phyloP scores from a whole-genome alignment of 257 asterid species.

The Fraxinus anomala region DNA sequence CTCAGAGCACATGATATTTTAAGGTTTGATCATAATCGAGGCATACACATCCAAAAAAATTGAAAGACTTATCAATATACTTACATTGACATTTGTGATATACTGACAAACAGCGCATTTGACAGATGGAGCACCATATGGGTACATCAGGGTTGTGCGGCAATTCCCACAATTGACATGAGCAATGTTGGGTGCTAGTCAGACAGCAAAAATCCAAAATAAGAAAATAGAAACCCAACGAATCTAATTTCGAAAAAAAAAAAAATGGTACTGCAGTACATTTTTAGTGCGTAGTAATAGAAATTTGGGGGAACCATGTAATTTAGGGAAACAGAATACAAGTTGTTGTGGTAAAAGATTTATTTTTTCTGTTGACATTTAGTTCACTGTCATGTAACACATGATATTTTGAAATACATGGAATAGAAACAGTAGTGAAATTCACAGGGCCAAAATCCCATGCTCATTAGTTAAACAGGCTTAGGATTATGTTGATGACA shows the following conservation, averaged over 20 bases:
- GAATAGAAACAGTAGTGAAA: not conserved
- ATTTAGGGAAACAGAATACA: not conserved
- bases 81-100: constrained; percentile 58
- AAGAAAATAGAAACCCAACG: constrained; percentile 4
- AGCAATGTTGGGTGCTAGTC: constrained; percentile 46
- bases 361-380: not conserved
- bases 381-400: constrained; percentile 9
- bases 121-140: constrained; percentile 62
- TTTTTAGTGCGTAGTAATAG: constrained; percentile 10
- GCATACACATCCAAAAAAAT: constrained; percentile 10
- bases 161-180: constrained; percentile 65
- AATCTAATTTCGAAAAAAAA: constrained; percentile 6
- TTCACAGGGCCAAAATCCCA: not conserved
- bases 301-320: not conserved
- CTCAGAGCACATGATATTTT: not conserved
- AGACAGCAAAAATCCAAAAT: constrained; percentile 25
- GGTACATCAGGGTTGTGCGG: constrained; percentile 59
- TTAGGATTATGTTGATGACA: not conserved
- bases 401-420: not conserved
- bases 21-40: constrained; percentile 11
- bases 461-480: not conserved
- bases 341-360: not conserved
- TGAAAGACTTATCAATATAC: constrained; percentile 23
- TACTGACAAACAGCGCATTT: constrained; percentile 61
- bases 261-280: constrained; percentile 2